Percentiles rank a stretch among this genome's conserved stretches.
These are phyloP conservation scores for Aureobasidium sp. DNA, from an alignment of 2,329 filamentous ascomycete species.

Conservation along the genomic window DNA sequence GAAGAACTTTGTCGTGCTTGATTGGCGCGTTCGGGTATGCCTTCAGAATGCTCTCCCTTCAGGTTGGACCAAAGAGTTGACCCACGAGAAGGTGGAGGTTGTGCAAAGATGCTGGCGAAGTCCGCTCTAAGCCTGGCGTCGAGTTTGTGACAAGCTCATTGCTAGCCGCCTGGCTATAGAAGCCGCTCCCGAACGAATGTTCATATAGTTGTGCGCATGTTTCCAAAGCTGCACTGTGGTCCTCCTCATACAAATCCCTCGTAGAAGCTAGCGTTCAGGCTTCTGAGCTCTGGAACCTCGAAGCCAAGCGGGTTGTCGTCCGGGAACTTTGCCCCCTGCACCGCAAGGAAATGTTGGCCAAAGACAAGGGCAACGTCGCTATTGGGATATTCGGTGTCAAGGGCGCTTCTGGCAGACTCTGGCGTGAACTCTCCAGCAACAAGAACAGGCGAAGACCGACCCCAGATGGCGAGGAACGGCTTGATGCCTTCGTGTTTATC, in stretches of 20 bases:
- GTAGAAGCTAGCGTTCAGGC: background rate
- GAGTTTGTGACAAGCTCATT: background rate
- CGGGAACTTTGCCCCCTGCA: background rate
- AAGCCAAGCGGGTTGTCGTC: background rate
- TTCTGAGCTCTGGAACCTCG: background rate
- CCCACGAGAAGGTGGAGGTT: no score
- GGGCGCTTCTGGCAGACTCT: slow-evolving; percentile 28
- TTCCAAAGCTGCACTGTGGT: background rate
- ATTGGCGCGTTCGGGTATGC: no score
- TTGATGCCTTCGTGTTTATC: slow-evolving; percentile 34
- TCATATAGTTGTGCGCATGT: background rate
- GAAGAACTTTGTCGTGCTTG: no score
- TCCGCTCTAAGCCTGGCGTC: background rate
- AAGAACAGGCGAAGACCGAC: slow-evolving; percentile 37
- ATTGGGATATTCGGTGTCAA: slow-evolving; percentile 34
- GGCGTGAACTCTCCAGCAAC: slow-evolving; percentile 35
- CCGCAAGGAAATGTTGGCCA: slow-evolving; percentile 22
- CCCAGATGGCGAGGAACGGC: slow-evolving; percentile 39
- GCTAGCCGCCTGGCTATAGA: background rate
- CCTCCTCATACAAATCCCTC: background rate
- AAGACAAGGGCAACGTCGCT: slow-evolving; percentile 38
- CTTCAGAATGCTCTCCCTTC: background rate
- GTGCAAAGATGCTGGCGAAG: background rate
- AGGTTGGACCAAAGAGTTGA: background rate
- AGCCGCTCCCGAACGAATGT: background rate